Conservation (phyloP, 495 filamentous ascomycete genomes). For the Stereocaulon alpinum region DNA sequence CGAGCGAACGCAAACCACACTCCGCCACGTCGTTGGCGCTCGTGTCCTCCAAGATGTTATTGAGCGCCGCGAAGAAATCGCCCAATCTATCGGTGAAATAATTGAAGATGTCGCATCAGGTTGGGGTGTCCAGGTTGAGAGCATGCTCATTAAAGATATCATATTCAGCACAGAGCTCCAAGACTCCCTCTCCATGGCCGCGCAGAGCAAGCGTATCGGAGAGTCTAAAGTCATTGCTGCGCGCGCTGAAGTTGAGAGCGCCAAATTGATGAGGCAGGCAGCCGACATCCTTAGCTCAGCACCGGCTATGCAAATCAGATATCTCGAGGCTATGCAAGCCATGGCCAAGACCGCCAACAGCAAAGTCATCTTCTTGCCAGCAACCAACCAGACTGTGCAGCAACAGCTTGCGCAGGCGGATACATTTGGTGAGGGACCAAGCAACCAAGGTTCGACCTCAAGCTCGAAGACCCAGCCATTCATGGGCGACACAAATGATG, state of each 20-base stretch:
- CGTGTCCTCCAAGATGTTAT: constrained; percentile 97
- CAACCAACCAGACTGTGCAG: constrained; percentile 40
- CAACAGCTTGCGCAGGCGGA: constrained; percentile 43
- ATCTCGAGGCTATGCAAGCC: constrained; percentile 97
- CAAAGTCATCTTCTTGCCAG: constrained; percentile 89
- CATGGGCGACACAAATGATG: constrained; percentile 37
- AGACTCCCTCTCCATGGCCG: constrained; percentile 98
- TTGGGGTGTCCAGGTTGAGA: constrained; percentile 95
- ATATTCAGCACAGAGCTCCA: constrained; percentile 94
- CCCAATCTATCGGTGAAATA: constrained; percentile 87
- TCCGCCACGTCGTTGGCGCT: constrained; percentile 94
- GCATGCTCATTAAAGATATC: constrained; percentile 99
- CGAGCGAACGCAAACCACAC: constrained; percentile 95
- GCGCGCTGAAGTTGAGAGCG: constrained; percentile 90
- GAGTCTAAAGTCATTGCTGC: constrained; percentile 97
- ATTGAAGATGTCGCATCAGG: constrained; percentile 90
- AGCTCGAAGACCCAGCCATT: constrained; percentile 18
- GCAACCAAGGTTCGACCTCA: constrained; percentile 33
- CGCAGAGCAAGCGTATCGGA: constrained; percentile 96
- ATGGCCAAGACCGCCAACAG: constrained; percentile 94
- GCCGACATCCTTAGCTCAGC: constrained; percentile 90
- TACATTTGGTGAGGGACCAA: constrained; percentile 48
- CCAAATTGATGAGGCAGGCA: constrained; percentile 95
- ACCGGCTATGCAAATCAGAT: constrained; percentile 97
- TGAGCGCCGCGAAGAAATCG: constrained; percentile 95